Percentiles rank a stretch among this genome's conserved stretches.
These are phyloP conservation scores for Oidiodendron maius DNA, from an alignment of 495 filamentous ascomycete species.

Conservation along the genomic window DNA sequence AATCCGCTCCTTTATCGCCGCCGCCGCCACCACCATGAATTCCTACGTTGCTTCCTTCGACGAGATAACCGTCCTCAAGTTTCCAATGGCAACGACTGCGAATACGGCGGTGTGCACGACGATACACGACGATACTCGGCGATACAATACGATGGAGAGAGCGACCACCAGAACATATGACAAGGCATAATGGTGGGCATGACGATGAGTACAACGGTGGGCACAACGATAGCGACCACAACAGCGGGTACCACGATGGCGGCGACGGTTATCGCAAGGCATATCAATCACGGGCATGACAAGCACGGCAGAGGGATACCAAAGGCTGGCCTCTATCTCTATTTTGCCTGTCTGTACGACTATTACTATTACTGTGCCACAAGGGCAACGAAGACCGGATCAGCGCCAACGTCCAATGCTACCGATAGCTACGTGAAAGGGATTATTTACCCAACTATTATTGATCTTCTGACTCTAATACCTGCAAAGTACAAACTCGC, in stretches of 20 bases:
- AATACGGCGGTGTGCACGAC: constrained; percentile 16
- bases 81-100: constrained; percentile 16
- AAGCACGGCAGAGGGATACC: constrained; percentile 16
- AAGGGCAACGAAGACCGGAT: no score
- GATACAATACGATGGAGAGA: constrained; percentile 19
- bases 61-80: constrained; percentile 20
- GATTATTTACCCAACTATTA: no score
- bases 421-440: no score
- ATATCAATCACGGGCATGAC: constrained; percentile 10
- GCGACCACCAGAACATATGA: constrained; percentile 19
- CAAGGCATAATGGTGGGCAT: constrained; percentile 20
- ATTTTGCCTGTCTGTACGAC: constrained; percentile 18
- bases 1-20: constrained; percentile 20
- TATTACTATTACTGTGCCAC: constrained; percentile 11
- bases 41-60: constrained; percentile 16
- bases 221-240: constrained; percentile 14
- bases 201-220: constrained; percentile 16
- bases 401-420: no score
- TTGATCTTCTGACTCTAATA: no score
- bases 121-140: constrained; percentile 13
- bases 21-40: constrained; percentile 15
- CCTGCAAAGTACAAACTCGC: constrained; percentile 1
- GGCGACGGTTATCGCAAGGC: constrained; percentile 12
- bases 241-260: constrained; percentile 16
- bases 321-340: constrained; percentile 18